Evolutionary conservation across 2,329 filamentous ascomycete species (phyloP).

Genomic region (Exophiala oligosperma): DNA sequence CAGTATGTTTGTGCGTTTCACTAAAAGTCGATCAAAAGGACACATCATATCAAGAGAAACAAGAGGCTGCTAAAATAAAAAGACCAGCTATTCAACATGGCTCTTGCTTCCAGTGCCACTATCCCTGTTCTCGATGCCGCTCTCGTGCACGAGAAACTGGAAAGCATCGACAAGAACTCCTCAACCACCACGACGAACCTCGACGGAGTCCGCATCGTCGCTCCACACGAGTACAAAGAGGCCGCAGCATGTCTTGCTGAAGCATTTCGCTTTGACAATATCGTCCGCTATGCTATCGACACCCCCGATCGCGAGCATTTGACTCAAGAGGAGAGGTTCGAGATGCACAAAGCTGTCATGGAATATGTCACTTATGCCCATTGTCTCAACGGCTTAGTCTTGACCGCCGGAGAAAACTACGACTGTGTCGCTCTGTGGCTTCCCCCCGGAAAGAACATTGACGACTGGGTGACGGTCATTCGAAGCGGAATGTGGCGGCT

Average conservation of each 20-base stretch:
- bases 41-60: background rate
- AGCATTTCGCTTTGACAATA: slow-evolving; percentile 73
- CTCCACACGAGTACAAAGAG: slow-evolving; percentile 67
- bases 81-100: slow-evolving; percentile 24
- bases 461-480: slow-evolving; percentile 70
- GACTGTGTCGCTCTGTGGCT: slow-evolving; percentile 80
- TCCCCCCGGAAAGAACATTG: slow-evolving; percentile 71
- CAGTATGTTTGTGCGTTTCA: slow-evolving; percentile 16
- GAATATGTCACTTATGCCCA: slow-evolving; percentile 76
- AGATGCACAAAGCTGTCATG: slow-evolving; percentile 74
- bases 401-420: slow-evolving; percentile 72
- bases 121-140: slow-evolving; percentile 27
- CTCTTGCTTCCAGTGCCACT: slow-evolving; percentile 24
- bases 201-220: slow-evolving; percentile 61
- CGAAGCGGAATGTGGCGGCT: slow-evolving; percentile 77
- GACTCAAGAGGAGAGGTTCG: slow-evolving; percentile 69
- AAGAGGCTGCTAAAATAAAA: slow-evolving; percentile 14
- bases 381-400: slow-evolving; percentile 71
- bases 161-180: slow-evolving; percentile 16
- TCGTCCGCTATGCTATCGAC: slow-evolving; percentile 68
- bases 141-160: slow-evolving; percentile 26
- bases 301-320: slow-evolving; percentile 65
- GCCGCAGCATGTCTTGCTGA: slow-evolving; percentile 72
- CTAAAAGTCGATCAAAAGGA: slow-evolving; percentile 15
- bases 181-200: slow-evolving; percentile 42